Evolutionary conservation across 768 basidiomycete species (phyloP), one percentile per base, ranked within the genome.

Genomic region (Lyophyllum decastes): DNA sequence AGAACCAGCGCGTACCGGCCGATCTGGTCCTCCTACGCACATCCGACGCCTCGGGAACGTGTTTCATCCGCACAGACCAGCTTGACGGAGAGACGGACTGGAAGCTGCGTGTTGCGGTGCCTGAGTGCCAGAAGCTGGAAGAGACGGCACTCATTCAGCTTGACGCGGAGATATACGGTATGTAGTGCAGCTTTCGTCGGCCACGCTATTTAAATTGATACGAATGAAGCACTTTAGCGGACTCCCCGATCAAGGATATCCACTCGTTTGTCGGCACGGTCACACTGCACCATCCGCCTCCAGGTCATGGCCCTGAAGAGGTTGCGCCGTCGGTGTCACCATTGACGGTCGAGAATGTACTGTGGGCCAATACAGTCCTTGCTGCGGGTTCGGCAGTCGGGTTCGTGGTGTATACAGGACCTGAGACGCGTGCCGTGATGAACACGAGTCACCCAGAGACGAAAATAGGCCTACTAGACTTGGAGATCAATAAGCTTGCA

Each of bases 71-170:
- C 10, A 99, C 96, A 1, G 97, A 99, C 73, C 97, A 98, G 68
- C 80, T 99, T 26, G 97, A 99, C 62, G 97, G 97, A 43, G 97
- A 99, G 74, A 99, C 97, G 3, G 97, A 99, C 66, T 98, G 97
- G 97, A 99, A 99, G 71, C 78, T 98, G 49, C 85, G 92, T 4
- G 91, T 97, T 1, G 95, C 96, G 1, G 88, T 96, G 0, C 83
- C 89, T 2, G 82, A 88, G 24, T 90, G 88, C 44, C 95, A 97
- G 76, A 88, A 87, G 63, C 70, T 95, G 51, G 73, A 71, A 12
- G 82, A 81, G 61, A 72, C 68, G 5, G 76, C 78, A 44, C 67
- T 82, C 24, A 83, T 83, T 21, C 85, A 88, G 48, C 72, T 95
- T 24, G 89, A 94, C 60, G 97, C 94, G 0, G 93, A 95, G 63